Base-by-base conservation (phyloP, 2,329 filamentous ascomycete genomes). In the Leptographium wingfieldii region DNA sequence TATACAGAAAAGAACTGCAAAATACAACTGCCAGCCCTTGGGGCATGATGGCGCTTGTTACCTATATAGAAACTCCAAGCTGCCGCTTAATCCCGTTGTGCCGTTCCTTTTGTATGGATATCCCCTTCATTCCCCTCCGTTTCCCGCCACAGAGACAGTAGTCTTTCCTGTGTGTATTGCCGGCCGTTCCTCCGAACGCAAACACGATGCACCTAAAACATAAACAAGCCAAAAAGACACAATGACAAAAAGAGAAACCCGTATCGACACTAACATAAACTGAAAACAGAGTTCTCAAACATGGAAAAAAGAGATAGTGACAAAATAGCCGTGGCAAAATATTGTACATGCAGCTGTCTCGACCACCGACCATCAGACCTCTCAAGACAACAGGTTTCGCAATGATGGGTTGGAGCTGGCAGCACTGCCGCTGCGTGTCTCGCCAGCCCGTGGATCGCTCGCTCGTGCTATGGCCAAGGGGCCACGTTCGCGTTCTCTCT, bases 391-490 rank as follows among this genome's bases (percentile, higher is more conserved):
- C 56, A 92, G 72, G 67, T 92, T 91, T 66, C 85, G 82, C 63
- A 92, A 71, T 11, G 87, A 90, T 12, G 88, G 87, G 67, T 85
- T 91, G 19, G 87, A 86, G 67, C 88, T 91, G 4, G 87, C 87
- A n/a, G 86, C 86, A 57, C 80, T 81, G 35, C 78, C 73, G 38
- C 78, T 75, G 55, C 79, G 74, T 25, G 63, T 69, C 56, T 80
- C 77, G 58, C 70, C 60, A 53, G 69, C 63, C 55, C 65, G 65
- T 38, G 69, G 66, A 12, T 55, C 53, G 33, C 53, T 55, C 19
- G 53, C 31, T 19, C 53, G 53, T 46, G 60, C 57, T 56, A 64
- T 56, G 56, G 22, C 27, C 52, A 54, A 52, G 66, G 67, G 56
- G 64, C 29, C 59, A 56, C n/a, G 68, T 46, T 33, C 71, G 2